Evolutionary conservation across 768 basidiomycete genomes (phyloP), one percentile per base, ranked within the genome.

Genomic region (Collybia mongolica): DNA sequence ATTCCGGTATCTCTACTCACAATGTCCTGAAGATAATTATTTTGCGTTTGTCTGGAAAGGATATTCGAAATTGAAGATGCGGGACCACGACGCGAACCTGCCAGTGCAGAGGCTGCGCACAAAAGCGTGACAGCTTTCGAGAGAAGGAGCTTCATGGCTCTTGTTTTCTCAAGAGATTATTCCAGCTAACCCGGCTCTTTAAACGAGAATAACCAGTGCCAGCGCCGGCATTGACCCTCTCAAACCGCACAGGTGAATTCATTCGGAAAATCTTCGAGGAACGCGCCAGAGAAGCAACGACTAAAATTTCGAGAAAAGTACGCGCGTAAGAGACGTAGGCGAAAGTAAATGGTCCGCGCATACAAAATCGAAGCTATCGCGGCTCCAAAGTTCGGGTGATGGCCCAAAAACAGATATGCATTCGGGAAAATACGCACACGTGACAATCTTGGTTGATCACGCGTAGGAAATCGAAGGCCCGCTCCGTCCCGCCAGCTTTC

Each of bases 21-120:
- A 45, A 66, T 68, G 36, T 66, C 54, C 51, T 73, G 72, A 6
- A 69, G 60, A 15, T 58, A 63, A 52, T 64, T 57, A 19, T 48
- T 65, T 48, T 60, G 58, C 12, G 55, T 54, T 48, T 63, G 60
- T 24, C 62, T 53, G 3, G 64, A 50, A 20, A 52, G 23, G 24
- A 54, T 24, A 28, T 36, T 3, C 23, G 36, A 44, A 32, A 12
- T 32, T 36, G 41, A 32, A 5, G 22, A 35, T 22, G 44, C 6
- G 39, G 47, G 24, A 15, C 37, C 26, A 2, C 40, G 44, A 50
- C 45, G 57, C 26, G 57, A 47, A 37, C 58, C 54, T 42, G 64
- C 64, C n/a, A 60, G 53, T 15, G 50, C 62, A 53, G 54, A 52
- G 6, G 51, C 51, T 11, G 59, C 59, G 39, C 53, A 64, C 14